Evolutionary conservation across 805 yeast species (phyloP).

Genomic region (Cyberlindnera mississippiensis): DNA sequence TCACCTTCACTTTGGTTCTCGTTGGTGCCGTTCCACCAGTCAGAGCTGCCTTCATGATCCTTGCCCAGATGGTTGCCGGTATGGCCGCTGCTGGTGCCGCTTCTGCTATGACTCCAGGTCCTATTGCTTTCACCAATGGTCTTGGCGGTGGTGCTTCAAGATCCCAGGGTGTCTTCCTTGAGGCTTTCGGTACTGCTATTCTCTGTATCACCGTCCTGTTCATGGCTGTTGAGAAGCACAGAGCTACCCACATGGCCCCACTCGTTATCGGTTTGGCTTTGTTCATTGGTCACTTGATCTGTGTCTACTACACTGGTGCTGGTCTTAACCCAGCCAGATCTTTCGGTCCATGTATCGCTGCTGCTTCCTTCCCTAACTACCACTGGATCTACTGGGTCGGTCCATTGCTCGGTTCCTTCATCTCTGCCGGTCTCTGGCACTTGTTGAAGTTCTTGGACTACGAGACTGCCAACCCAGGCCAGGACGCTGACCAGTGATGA

Average conservation of each 20-base stretch:
- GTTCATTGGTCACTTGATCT: slow-evolving; percentile 76
- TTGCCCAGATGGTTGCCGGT: slow-evolving; percentile 76
- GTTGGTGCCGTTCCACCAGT: slow-evolving; percentile 71
- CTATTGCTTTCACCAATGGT: slow-evolving; percentile 62
- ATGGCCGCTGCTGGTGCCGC: slow-evolving; percentile 93
- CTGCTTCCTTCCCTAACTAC: slow-evolving; percentile 68
- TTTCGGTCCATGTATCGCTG: slow-evolving; percentile 79
- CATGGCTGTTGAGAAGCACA: slow-evolving; percentile 79
- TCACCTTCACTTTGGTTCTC: slow-evolving; percentile 66
- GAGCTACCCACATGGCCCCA: slow-evolving; percentile 76
- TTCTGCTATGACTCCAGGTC: slow-evolving; percentile 80
- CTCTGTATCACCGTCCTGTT: slow-evolving; percentile 74
- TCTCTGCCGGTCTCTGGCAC: slow-evolving; percentile 68
- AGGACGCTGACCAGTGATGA: slow-evolving; percentile 46
- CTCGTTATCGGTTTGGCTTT: slow-evolving; percentile 78
- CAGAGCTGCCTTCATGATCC: slow-evolving; percentile 61
- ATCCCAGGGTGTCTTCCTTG: slow-evolving; percentile 74
- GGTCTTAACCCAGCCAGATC: slow-evolving; percentile 91
- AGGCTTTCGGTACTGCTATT: slow-evolving; percentile 73
- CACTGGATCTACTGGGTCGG: slow-evolving; percentile 96
- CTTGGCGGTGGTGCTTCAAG: slow-evolving; percentile 70
- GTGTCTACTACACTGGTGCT: slow-evolving; percentile 84
- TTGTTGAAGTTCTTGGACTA: slow-evolving; percentile 61
- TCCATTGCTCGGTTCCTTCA: slow-evolving; percentile 65
- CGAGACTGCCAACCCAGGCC: slow-evolving; percentile 67